Conservation (phyloP, 768 basidiomycete species). For the Gloeostereum incarnatum region DNA sequence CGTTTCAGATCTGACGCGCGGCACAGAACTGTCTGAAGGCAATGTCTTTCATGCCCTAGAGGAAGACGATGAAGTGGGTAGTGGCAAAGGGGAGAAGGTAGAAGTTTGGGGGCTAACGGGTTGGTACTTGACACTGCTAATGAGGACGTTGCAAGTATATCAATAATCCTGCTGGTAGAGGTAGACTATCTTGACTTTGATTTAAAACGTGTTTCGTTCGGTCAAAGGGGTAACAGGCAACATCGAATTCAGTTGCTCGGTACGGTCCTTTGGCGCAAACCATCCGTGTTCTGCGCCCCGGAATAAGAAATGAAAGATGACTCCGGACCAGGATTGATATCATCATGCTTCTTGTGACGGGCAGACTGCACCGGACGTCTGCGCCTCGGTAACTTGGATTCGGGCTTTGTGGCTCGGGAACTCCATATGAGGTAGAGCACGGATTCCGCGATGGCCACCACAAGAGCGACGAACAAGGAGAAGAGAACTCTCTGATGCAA, state of each 20-base stretch:
- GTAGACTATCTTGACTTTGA: no score
- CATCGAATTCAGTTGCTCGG: neutral
- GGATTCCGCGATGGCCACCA: constrained; percentile 66
- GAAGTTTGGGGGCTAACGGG: constrained; percentile 83
- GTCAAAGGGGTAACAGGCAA: no score
- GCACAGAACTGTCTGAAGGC: neutral
- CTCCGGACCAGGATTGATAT: constrained; percentile 4
- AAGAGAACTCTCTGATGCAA: constrained; percentile 45
- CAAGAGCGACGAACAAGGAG: constrained; percentile 46
- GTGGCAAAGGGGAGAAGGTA: constrained; percentile 33
- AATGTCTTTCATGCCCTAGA: neutral
- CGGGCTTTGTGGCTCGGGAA: constrained; percentile 27
- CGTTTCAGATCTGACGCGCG: constrained; percentile 48
- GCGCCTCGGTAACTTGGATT: constrained; percentile 8
- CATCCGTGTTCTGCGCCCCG: neutral
- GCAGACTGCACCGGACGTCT: constrained; percentile 13
- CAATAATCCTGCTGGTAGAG: constrained; percentile 6
- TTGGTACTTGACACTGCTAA: constrained; percentile 65
- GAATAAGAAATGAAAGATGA: neutral
- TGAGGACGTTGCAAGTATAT: constrained; percentile 45
- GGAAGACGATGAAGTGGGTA: constrained; percentile 30
- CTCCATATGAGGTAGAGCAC: constrained; percentile 70
- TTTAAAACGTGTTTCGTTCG: no score
- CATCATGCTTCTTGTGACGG: constrained; percentile 28
- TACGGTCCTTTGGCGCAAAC: constrained; percentile 8